phyloP scores from a whole-genome alignment of 2,329 filamentous ascomycete species.

The Dothistroma septosporum region DNA sequence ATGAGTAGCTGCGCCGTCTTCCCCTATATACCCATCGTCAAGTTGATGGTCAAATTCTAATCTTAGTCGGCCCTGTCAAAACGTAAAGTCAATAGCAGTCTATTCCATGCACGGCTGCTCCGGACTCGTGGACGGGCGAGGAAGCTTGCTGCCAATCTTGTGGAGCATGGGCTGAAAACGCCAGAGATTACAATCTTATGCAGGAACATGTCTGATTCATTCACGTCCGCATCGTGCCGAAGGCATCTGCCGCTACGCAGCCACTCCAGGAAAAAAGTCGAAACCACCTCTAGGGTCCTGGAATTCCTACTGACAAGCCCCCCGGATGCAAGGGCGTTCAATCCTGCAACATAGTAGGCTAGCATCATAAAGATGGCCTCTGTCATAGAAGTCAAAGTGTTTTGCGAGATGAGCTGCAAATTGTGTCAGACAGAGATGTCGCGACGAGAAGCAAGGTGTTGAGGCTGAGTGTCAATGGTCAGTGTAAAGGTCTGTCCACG shows the following conservation, averaged over 20 bases:
- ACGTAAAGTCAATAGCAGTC: background rate
- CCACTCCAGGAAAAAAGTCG: background rate
- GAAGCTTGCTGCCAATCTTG: background rate
- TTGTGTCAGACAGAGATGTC: background rate
- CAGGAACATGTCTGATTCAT: background rate
- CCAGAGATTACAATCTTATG: background rate
- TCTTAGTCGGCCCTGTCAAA: background rate
- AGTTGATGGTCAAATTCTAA: background rate
- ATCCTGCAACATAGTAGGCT: background rate
- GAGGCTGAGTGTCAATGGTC: background rate
- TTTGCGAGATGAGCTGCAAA: no score
- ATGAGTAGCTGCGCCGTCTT: background rate
- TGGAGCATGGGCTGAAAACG: background rate
- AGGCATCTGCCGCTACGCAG: background rate
- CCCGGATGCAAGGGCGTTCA: background rate
- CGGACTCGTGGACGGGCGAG: background rate
- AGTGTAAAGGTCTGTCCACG: background rate
- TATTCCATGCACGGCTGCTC: background rate
- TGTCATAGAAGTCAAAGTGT: no score
- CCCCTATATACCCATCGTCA: background rate
- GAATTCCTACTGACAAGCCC: background rate
- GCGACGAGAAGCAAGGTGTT: background rate
- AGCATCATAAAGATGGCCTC: no score
- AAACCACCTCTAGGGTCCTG: background rate
- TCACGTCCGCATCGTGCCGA: background rate